These are phyloP conservation scores for Ophiognomonia clavigignenti-juglandacearum DNA, from an alignment of 2,329 filamentous ascomycete species.

Conservation along the genomic window DNA sequence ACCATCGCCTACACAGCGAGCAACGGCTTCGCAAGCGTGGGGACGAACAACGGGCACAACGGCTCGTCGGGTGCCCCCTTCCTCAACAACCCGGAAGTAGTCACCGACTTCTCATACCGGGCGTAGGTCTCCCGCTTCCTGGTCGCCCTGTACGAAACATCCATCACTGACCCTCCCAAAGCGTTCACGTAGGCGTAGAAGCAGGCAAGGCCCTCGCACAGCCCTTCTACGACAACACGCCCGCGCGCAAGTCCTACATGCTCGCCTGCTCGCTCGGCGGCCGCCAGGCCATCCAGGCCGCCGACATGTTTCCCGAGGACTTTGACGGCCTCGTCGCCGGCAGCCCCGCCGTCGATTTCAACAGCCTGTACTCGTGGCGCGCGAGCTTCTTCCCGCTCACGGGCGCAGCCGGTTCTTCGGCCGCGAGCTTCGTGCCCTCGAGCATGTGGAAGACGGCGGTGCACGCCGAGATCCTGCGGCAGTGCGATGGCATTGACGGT, in stretches of 20 bases:
- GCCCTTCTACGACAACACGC: slow-evolving; percentile 37
- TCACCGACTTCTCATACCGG: slow-evolving; percentile 31
- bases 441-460: slow-evolving; percentile 32
- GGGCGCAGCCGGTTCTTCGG: slow-evolving; percentile 30
- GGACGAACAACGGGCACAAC: slow-evolving; percentile 47
- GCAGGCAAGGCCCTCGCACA: slow-evolving; percentile 40
- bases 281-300: slow-evolving; percentile 50
- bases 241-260: slow-evolving; percentile 45
- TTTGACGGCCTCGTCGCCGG: slow-evolving; percentile 55
- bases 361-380: slow-evolving; percentile 27
- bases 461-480: slow-evolving; percentile 26
- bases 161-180: slow-evolving; percentile 1
- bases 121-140: slow-evolving; percentile 18
- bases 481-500: slow-evolving; percentile 18
- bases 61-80: slow-evolving; percentile 31
- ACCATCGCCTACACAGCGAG: slow-evolving; percentile 39
- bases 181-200: slow-evolving; percentile 41
- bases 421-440: slow-evolving; percentile 36
- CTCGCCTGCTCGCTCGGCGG: slow-evolving; percentile 57
- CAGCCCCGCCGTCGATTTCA: slow-evolving; percentile 34
- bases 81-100: slow-evolving; percentile 30
- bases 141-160: neutral
- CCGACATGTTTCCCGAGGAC: slow-evolving; percentile 48
- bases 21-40: slow-evolving; percentile 41
- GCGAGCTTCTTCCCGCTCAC: slow-evolving; percentile 39